Evolutionary conservation across 2,329 filamentous ascomycete genomes (phyloP).

Genomic region (Colletotrichum endophyticum): DNA sequence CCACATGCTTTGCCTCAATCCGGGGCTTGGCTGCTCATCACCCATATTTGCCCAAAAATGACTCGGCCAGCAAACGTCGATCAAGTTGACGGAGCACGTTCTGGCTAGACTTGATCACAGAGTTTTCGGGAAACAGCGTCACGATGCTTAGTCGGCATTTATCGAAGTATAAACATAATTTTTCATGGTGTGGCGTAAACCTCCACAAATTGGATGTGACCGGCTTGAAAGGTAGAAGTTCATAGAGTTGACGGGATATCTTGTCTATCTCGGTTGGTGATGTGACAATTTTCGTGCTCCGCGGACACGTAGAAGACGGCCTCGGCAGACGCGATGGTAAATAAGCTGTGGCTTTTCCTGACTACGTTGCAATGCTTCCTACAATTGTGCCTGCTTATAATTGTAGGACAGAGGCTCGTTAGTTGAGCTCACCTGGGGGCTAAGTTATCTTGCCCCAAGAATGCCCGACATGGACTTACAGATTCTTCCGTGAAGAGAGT

Average conservation of each 20-base stretch:
- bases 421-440: rapidly evolving
- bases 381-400: background rate
- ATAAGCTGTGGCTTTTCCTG: background rate
- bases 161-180: too few species aligned
- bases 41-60: background rate
- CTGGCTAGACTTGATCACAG: background rate
- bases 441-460: background rate
- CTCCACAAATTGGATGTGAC: too few species aligned
- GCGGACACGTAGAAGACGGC: background rate
- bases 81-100: background rate
- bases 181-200: too few species aligned
- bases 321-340: background rate
- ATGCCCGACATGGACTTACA: background rate
- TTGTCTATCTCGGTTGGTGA: background rate
- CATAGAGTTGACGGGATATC: background rate
- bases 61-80: background rate
- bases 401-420: background rate
- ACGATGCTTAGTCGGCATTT: too few species aligned
- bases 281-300: background rate
- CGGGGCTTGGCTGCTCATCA: background rate
- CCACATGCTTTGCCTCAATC: background rate
- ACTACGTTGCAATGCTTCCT: rapidly evolving
- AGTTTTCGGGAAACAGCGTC: background rate
- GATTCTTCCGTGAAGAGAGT: background rate
- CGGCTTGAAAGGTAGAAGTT: too few species aligned